Evolutionary conservation across 345 rosid genomes (phyloP).

Genomic region (Gossypium herbaceum): DNA sequence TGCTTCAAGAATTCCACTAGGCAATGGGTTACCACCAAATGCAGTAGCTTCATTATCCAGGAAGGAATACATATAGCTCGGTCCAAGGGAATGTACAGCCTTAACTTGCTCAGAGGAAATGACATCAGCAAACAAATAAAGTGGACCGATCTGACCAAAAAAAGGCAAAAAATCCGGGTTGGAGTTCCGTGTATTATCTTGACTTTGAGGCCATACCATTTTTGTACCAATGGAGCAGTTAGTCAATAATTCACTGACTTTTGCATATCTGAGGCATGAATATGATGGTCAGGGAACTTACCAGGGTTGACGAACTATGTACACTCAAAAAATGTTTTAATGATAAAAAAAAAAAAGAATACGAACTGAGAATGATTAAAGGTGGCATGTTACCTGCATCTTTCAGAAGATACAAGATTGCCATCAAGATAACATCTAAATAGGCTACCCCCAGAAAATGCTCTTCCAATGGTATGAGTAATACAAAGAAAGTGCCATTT

Average conservation of each 20-base stretch:
- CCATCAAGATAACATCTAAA: conserved; percentile 85
- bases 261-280: conserved; percentile 68
- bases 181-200: conserved; percentile 41
- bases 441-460: conserved; percentile 94
- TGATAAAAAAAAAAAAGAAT: not conserved
- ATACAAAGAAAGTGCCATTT: conserved; percentile 93
- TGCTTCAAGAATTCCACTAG: conserved; percentile 79
- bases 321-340: not conserved
- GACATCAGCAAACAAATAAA: conserved; percentile 78
- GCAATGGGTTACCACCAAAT: conserved; percentile 47
- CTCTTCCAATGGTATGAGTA: conserved; percentile 87
- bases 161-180: conserved; percentile 54
- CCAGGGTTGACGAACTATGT: not conserved
- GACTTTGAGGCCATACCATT: conserved; percentile 43
- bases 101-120: conserved; percentile 81
- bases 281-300: conserved; percentile 15
- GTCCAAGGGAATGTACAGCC: conserved; percentile 75
- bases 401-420: conserved; percentile 79
- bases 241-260: conserved; percentile 73
- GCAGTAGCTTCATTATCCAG: conserved; percentile 70
- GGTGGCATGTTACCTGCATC: conserved; percentile 69
- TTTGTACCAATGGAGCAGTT: conserved; percentile 76
- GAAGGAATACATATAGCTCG: conserved; percentile 96
- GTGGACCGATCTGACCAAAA: conserved; percentile 92
- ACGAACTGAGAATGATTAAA: conserved; percentile 9